Evolutionary conservation across 1,139 yeast species (phyloP).

Genomic region (Yamadazyma conglobata): DNA sequence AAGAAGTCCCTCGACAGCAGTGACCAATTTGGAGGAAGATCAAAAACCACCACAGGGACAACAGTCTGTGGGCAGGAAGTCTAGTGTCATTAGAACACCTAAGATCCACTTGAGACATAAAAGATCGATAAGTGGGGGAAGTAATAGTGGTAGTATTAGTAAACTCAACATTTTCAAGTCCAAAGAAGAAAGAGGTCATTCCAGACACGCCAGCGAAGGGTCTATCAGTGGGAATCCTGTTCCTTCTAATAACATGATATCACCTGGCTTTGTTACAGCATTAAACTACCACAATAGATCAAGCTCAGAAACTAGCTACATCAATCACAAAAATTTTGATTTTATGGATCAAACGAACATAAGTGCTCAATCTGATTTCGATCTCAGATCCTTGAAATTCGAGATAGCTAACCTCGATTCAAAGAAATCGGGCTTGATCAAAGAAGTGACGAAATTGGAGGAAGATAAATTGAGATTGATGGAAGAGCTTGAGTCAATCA

Average conservation of each 20-base stretch:
- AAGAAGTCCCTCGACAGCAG: slow-evolving; percentile 27
- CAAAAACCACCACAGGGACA: too few species aligned
- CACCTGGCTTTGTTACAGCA: slow-evolving; percentile 36
- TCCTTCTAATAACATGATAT: slow-evolving; percentile 24
- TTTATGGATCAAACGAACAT: slow-evolving; percentile 7
- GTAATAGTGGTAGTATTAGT: slow-evolving; percentile 19
- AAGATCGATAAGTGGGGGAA: slow-evolving; percentile 41
- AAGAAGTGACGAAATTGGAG: slow-evolving; percentile 29
- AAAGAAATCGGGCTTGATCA: slow-evolving; percentile 23
- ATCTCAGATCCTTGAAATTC: slow-evolving; percentile 32
- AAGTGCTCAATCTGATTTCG: slow-evolving; percentile 22
- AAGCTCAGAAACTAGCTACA: slow-evolving; percentile 34
- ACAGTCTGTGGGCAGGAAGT: slow-evolving; percentile 19
- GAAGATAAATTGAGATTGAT: slow-evolving; percentile 27
- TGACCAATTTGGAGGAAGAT: slow-evolving; percentile 35
- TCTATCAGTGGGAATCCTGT: slow-evolving; percentile 20
- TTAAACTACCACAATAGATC: slow-evolving; percentile 30
- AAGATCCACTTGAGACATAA: slow-evolving; percentile 38
- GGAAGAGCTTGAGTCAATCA: slow-evolving; percentile 25
- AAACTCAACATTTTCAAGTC: slow-evolving; percentile 36
- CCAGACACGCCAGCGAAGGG: slow-evolving; percentile 43
- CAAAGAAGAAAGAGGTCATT: slow-evolving; percentile 26
- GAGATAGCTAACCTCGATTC: slow-evolving; percentile 43
- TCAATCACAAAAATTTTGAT: slow-evolving; percentile 11
- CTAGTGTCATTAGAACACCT: slow-evolving; percentile 31